Base-by-base conservation (phyloP, 2,329 filamentous ascomycete species). In the Aspergillus ochraceoroseus region DNA sequence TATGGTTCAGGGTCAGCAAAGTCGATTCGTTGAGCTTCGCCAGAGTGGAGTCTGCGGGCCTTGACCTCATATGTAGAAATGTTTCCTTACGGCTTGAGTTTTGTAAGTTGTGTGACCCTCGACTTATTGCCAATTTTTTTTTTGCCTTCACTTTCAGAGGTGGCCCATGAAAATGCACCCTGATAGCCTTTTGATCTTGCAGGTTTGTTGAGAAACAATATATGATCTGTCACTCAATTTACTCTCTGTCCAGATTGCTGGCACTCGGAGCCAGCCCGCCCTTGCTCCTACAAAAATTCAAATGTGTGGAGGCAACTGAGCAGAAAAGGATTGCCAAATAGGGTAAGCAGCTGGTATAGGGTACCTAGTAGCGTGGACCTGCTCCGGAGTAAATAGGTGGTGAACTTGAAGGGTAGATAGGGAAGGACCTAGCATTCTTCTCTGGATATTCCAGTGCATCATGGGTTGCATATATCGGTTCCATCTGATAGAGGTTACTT, bases 1-100 rank as follows among this genome's bases (percentile, higher is more conserved):
- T 30, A 32, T 43, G 37, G 41, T 41, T 46, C 33, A 32, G 27
- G 29, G 41, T 29, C 26, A 32, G 38, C 36, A 5, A 42, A 40
- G 40, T 48, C 32, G 26, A 48, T 42, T 46, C 23, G 44, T 39
- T 31, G 38, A 31, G 22, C 30, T 30, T 41, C 25, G 27, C 32
- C n/a, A 27, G 27, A 13, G 48, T 51, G 50, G 50, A 38, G 44
- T 12, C 42, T 42, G 41, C 44, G 44, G 42, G 48, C 46, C 32
- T 43, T 32, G 29, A 32, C 38, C 41, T 47, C 47, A 43, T 43
- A 44, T 53, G 48, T 46, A 53, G 33, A 43, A 46, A 35, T 35
- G 41, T 40, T 37, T 34, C 40, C 37, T 44, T 41, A 41, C 28
- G 22, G 31, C 32, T 34, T 28, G 36, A n/a, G n/a, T n/a, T n/a